phyloP scores from a whole-genome alignment of 2,329 filamentous ascomycete genomes.

The Hypoxylon rubiginosum region DNA sequence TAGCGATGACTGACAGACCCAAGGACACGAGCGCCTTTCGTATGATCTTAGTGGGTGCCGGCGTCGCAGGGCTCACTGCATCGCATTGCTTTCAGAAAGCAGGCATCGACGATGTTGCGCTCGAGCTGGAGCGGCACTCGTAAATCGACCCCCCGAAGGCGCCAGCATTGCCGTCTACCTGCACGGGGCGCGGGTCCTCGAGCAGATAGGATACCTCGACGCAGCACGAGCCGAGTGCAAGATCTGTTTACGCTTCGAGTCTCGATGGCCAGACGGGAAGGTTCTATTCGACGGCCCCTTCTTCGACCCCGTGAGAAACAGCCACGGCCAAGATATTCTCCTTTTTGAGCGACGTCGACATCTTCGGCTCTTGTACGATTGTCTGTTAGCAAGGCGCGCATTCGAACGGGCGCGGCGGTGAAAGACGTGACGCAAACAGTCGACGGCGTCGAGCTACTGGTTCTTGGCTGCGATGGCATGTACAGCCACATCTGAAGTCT shows the following conservation, averaged over 20 bases:
- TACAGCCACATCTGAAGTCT: slow-evolving; percentile 26
- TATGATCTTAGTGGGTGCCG: slow-evolving; percentile 32
- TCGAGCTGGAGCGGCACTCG: slow-evolving; percentile 17
- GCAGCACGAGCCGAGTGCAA: not conserved
- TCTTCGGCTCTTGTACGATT: slow-evolving; percentile 40
- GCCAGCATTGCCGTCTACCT: slow-evolving; percentile 33
- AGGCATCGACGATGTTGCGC: slow-evolving; percentile 35
- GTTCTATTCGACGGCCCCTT: not conserved
- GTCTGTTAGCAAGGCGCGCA: slow-evolving; percentile 40
- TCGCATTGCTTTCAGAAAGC: slow-evolving; percentile 32
- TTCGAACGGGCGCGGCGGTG: slow-evolving; percentile 31
- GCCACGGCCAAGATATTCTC: slow-evolving; percentile 34
- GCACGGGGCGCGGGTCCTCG: slow-evolving; percentile 25
- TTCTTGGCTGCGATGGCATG: slow-evolving; percentile 39
- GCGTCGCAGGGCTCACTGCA: slow-evolving; percentile 27
- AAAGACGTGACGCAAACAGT: slow-evolving; percentile 19
- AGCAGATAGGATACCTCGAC: slow-evolving; percentile 26
- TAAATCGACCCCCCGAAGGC: slow-evolving; percentile 25
- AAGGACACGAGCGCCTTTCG: slow-evolving; percentile 6
- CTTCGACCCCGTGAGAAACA: slow-evolving; percentile 9
- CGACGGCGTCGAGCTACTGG: not conserved
- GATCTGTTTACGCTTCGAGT: not conserved
- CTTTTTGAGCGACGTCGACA: slow-evolving; percentile 43
- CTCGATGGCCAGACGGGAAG: slow-evolving; percentile 5
- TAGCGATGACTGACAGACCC: too few relatives aligned